Evolutionary conservation across 306 rosid genomes (phyloP), one percentile per base, ranked within the genome.

Genomic region (Citrullus colocynthis): DNA sequence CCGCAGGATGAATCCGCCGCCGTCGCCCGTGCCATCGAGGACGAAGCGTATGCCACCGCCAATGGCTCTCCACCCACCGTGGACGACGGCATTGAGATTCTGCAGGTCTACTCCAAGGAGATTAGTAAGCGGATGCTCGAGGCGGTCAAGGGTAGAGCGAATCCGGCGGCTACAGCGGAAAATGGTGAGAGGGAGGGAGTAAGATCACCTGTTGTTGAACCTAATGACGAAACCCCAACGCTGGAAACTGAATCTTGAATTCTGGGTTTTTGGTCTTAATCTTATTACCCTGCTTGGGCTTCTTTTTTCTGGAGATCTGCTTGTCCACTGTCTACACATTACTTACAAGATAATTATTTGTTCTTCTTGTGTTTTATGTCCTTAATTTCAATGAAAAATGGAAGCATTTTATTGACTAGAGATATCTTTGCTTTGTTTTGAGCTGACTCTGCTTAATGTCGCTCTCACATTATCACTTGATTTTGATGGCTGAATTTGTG

Each of bases 71-170:
- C 89, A 14, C 76, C 89, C 21, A 37, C 91, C 10, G 93, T 88
- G 55, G 91, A 84, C 39, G 92, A 91, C 44, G 99, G 99, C 62
- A 86, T 92, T 74, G 93, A 91, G 86, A 89, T 92, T 86, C 99
- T 92, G 17, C 98, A 96, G 90, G 88, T 88, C 2, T 96, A 92
- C 52, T 96, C 99, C 78, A 92, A 91, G 89, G 97, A 96, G 88
- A 91, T 96, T 91, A 96, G 99, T 85, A 90, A 86, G 82, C 86
- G 97, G 62, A 96, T 96, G 97, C 93, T 92, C 39, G 97, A 92
- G 2, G 82, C 90, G n/a, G 93, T 92, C 39, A 96, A 92, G 87
- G 69, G 86, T 20, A 81, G 85, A 78, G 78, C 88, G 24, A 49
- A 77, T 54, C 21, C 89, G 8, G 88, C 62, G 36, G 89, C 81